Conservation (phyloP, 1,284 basidiomycete species). For the Salmacisia buchloeana region DNA sequence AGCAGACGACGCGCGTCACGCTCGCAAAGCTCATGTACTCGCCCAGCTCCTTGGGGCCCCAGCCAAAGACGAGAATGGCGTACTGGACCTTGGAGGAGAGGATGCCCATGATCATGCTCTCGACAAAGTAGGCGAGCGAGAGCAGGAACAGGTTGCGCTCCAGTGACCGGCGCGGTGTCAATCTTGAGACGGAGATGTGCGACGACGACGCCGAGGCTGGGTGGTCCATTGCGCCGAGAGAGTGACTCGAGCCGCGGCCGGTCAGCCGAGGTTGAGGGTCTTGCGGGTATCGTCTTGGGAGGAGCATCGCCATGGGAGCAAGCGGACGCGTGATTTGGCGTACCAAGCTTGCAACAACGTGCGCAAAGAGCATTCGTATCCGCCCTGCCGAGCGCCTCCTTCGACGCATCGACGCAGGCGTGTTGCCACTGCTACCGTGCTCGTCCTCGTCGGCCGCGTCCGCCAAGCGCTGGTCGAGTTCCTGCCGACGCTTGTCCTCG, state of each 20-base stretch:
- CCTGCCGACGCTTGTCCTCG: slow-evolving; percentile 16
- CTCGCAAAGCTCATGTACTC: slow-evolving; percentile 40
- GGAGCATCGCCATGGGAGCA: slow-evolving; percentile 9
- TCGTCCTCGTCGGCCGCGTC: slow-evolving; percentile 9
- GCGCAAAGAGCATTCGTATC: background rate
- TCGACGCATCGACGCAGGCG: background rate
- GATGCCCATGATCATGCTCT: slow-evolving; percentile 36
- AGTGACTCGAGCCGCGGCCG: background rate
- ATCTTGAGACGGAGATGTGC: slow-evolving; percentile 39
- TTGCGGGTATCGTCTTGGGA: background rate
- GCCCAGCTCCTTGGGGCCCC: slow-evolving; percentile 40
- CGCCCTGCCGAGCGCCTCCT: background rate
- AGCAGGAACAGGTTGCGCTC: slow-evolving; percentile 44
- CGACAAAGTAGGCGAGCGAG: slow-evolving; percentile 39
- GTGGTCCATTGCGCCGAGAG: background rate
- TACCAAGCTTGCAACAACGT: background rate
- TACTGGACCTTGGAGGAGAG: slow-evolving; percentile 45
- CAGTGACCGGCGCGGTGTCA: slow-evolving; percentile 20
- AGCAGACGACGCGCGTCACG: slow-evolving; percentile 35
- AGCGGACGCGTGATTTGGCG: slow-evolving; percentile 6
- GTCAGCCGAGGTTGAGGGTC: slow-evolving; percentile 10
- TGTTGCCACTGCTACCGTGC: too few relatives aligned
- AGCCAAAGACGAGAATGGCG: slow-evolving; percentile 39
- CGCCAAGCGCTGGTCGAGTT: slow-evolving; percentile 14
- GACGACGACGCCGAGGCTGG: slow-evolving; percentile 21